Base-by-base conservation (phyloP, 208 protist genomes). In the Porcisia hertigi region DNA sequence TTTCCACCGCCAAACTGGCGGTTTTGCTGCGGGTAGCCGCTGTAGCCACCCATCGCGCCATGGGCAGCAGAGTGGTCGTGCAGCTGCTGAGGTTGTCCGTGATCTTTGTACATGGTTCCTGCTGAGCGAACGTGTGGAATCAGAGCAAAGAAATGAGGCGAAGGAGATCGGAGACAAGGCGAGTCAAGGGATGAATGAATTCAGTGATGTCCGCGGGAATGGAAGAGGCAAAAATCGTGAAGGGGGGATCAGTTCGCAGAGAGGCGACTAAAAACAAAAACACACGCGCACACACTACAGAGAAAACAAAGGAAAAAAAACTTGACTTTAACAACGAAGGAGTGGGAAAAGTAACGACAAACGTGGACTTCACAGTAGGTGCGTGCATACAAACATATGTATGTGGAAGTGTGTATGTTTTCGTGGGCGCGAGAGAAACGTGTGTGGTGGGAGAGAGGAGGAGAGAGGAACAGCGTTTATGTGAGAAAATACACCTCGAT, bases 21-120 rank as follows among this genome's bases (percentile, higher is more conserved):
- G 73, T 71, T 81, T 52, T 67, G 69, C 57, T 80, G 74, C 64
- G 79, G 77, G 58, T 81, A 80, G 72, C 83, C 76, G 36, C 75
- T 75, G 52, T 64, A 64, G 59, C 72, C 77, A 49, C 54, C 73
- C 39, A 72, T 78, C 5, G 55, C 67, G 30, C 57, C 72, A 45
- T 55, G 23, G 25, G 49, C 9, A 47, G 63, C 39, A 49, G 63
- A 34, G 41, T 30, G 63, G 12, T 67, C 63, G 20, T 67, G 69
- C 43, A 43, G 69, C 57, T 75, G 71, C 58, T 75, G 71, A 43
- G 25, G 71, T 47, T n/a, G 58, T 3, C 6, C 58, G 23, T 75
- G 71, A 39, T 75, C 58, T 43, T 75, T 75, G 58, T 75, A 75
- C 71, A 75, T 75, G 41, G 36, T 66, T 52, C 49, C 55, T 73